Conservation (phyloP, 441 rosid genomes). For the Macaranga tanarius region DNA sequence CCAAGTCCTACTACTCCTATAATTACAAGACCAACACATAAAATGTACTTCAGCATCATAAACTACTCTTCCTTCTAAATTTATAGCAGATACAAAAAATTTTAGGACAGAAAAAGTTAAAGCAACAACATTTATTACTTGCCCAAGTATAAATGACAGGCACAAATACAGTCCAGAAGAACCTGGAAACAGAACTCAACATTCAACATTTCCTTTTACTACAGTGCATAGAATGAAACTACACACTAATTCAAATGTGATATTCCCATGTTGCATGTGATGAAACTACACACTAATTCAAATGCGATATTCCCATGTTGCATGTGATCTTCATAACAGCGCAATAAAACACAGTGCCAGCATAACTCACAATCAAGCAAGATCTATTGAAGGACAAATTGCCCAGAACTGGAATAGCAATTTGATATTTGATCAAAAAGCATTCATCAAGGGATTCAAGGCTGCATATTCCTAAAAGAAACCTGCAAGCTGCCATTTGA, state of each 20-base stretch:
- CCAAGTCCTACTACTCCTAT: constrained; percentile 82
- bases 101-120: not conserved
- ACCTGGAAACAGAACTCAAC: not conserved
- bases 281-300: not conserved
- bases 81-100: not conserved
- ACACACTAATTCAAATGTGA: not conserved
- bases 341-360: not conserved
- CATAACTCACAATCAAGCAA: not conserved
- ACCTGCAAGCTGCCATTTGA: not conserved
- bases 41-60: not conserved
- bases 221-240: not conserved
- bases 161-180: not conserved
- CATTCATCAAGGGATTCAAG: not conserved
- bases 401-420: not conserved
- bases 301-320: not conserved
- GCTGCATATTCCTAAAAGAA: not conserved
- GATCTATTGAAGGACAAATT: not conserved
- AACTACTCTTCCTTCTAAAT: not conserved
- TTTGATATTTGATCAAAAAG: not conserved
- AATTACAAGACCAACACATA: constrained; percentile 15
- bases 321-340: not conserved
- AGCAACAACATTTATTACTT: not conserved
- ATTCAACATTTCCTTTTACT: not conserved
- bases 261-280: not conserved
- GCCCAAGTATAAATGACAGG: not conserved